Evolutionary conservation across 805 yeast genomes (phyloP).

Genomic region (Metschnikowia amazonensis): DNA sequence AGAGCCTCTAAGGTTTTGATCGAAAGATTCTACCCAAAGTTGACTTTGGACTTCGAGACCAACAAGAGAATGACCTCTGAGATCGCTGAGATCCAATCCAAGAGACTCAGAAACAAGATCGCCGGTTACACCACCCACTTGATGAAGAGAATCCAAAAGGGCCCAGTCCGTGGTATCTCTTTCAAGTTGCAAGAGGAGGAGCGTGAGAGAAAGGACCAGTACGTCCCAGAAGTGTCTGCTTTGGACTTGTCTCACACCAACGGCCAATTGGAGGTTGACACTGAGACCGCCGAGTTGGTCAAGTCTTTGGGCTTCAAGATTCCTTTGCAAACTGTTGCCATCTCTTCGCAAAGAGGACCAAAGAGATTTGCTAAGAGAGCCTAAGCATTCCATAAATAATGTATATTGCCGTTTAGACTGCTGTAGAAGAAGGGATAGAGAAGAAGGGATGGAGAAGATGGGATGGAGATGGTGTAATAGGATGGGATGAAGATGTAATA

Average conservation of each 20-base stretch:
- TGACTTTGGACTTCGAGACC: constrained; percentile 98
- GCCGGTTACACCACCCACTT: constrained; percentile 99
- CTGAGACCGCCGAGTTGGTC: constrained; percentile 93
- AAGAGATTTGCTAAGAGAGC: constrained; percentile 92
- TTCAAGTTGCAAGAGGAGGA: constrained; percentile 99
- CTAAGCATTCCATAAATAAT: constrained; percentile 39
- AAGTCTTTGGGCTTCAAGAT: constrained; percentile 86
- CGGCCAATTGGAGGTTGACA: constrained; percentile 94
- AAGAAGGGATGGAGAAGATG: too few relatives aligned
- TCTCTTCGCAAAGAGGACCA: constrained; percentile 83
- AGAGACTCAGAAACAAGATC: constrained; percentile 99
- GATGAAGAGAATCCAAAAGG: constrained; percentile 99
- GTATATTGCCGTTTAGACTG: constrained; percentile 18
- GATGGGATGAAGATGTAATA: too few relatives aligned
- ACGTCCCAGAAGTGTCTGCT: constrained; percentile 99
- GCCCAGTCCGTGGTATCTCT: constrained; percentile 99
- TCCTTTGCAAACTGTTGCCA: constrained; percentile 80
- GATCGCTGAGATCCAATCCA: constrained; percentile 98
- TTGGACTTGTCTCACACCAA: constrained; percentile 95
- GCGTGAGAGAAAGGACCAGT: constrained; percentile 99
- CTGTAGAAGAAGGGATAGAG: too few relatives aligned
- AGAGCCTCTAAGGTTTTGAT: constrained; percentile 99
- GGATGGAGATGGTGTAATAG: too few relatives aligned
- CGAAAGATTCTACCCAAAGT: constrained; percentile 99
- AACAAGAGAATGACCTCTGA: constrained; percentile 99